phyloP scores from a whole-genome alignment of 1,284 basidiomycete genomes.

The Puccinia triticina region DNA sequence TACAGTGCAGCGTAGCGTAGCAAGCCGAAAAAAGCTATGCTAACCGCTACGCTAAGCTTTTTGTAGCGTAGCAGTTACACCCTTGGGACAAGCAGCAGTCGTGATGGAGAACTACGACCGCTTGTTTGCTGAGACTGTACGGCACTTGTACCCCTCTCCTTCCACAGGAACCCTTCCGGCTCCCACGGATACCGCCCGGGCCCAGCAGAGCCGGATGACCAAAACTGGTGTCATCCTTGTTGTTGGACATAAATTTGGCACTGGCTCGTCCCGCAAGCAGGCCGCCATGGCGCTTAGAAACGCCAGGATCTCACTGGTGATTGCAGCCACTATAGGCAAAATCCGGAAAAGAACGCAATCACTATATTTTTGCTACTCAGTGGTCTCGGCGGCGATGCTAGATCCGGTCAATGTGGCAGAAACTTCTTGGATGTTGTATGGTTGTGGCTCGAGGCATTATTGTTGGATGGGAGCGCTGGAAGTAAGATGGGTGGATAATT shows the following conservation, averaged over 20 bases:
- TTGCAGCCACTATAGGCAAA: constrained; percentile 96
- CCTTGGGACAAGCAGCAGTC: constrained; percentile 89
- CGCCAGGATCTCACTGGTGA: constrained; percentile 86
- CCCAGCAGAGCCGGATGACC: constrained; percentile 56
- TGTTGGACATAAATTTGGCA: constrained; percentile 97
- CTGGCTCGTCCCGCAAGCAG: constrained; percentile 97
- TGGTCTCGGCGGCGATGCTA: constrained; percentile 73
- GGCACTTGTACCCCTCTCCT: constrained; percentile 64
- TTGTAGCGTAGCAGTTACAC: too few species aligned
- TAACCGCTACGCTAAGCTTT: too few species aligned
- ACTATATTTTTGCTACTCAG: constrained; percentile 85
- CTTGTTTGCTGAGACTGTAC: constrained; percentile 75
- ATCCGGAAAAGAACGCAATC: constrained; percentile 99
- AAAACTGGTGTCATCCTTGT: constrained; percentile 75
- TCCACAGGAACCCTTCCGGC: constrained; percentile 55
- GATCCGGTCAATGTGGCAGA: constrained; percentile 65
- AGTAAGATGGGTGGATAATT: too few species aligned
- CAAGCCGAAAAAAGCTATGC: constrained; percentile 99
- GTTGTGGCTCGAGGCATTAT: too few species aligned
- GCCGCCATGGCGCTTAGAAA: constrained; percentile 96
- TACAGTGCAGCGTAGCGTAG: too few species aligned
- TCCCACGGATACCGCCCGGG: constrained; percentile 51
- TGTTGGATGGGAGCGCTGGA: too few species aligned
- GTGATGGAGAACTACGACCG: constrained; percentile 97
- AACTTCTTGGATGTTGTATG: too few species aligned